phyloP scores from a whole-genome alignment of 2,329 filamentous ascomycete species.

The Pseudocercospora crystallina region DNA sequence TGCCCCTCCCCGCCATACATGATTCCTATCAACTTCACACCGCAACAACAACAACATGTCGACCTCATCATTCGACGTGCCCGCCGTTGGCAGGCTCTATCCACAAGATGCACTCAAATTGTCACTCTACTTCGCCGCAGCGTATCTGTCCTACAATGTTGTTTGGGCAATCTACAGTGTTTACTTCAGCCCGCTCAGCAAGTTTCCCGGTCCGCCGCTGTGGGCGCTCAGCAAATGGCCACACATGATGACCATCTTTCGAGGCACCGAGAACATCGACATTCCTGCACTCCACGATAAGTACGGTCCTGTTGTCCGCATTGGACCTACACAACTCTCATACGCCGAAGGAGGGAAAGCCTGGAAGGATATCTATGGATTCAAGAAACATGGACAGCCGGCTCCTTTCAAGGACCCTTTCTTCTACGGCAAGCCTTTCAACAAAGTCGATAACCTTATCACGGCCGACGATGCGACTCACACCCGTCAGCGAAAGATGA shows the following conservation, averaged over 20 bases:
- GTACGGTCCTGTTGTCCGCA: slow-evolving; percentile 42
- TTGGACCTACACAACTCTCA: slow-evolving; percentile 41
- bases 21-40: too few species aligned
- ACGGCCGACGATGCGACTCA: slow-evolving; percentile 30
- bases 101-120: slow-evolving; percentile 9
- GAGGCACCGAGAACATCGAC: slow-evolving; percentile 20
- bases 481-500: slow-evolving; percentile 26
- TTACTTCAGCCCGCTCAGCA: slow-evolving; percentile 45
- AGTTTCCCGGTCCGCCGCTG: slow-evolving; percentile 44
- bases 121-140: slow-evolving; percentile 6
- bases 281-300: slow-evolving; percentile 32
- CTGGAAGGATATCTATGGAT: slow-evolving; percentile 32
- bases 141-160: slow-evolving; percentile 20
- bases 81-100: not conserved
- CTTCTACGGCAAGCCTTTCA: slow-evolving; percentile 26
- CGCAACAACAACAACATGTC: not conserved
- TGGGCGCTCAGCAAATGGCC: slow-evolving; percentile 26
- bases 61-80: not conserved
- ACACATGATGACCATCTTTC: slow-evolving; percentile 11
- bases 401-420: slow-evolving; percentile 22
- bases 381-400: slow-evolving; percentile 20
- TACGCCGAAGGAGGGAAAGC: slow-evolving; percentile 30
- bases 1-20: too few species aligned
- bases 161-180: slow-evolving; percentile 37
- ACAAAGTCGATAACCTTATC: slow-evolving; percentile 24